phyloP scores from a whole-genome alignment of 331 rosid species.

The Arachis monticola region DNA sequence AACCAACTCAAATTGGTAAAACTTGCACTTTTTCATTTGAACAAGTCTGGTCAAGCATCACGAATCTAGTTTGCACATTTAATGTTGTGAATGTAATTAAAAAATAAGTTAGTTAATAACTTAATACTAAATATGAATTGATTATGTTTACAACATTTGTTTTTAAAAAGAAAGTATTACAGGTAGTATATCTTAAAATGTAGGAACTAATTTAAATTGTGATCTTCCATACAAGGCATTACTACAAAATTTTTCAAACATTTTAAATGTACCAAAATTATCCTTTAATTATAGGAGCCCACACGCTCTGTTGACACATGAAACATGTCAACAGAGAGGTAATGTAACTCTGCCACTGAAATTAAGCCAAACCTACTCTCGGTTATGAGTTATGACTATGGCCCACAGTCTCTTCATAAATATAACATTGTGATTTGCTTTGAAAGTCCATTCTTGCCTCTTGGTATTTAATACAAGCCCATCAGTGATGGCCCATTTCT shows the following conservation, averaged over 20 bases:
- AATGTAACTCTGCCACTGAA: conserved; percentile 10
- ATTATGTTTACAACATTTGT: no score
- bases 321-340: no score
- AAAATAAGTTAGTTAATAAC: background rate
- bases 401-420: background rate
- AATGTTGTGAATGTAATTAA: background rate
- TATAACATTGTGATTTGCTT: background rate
- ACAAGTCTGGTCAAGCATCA: no score
- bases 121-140: no score
- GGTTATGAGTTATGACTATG: conserved; percentile 8
- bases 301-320: no score
- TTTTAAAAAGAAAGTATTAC: no score
- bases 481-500: background rate
- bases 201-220: background rate
- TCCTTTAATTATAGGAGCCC: background rate
- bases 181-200: no score
- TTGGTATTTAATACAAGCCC: background rate
- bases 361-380: conserved; percentile 18
- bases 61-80: background rate
- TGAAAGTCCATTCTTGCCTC: background rate
- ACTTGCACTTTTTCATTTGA: no score
- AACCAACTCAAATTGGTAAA: background rate
- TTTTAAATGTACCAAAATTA: no score
- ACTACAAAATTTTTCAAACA: no score
- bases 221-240: background rate